Conservation (phyloP, 2,329 filamentous ascomycete species). For the Pseudonectria foliicola region DNA sequence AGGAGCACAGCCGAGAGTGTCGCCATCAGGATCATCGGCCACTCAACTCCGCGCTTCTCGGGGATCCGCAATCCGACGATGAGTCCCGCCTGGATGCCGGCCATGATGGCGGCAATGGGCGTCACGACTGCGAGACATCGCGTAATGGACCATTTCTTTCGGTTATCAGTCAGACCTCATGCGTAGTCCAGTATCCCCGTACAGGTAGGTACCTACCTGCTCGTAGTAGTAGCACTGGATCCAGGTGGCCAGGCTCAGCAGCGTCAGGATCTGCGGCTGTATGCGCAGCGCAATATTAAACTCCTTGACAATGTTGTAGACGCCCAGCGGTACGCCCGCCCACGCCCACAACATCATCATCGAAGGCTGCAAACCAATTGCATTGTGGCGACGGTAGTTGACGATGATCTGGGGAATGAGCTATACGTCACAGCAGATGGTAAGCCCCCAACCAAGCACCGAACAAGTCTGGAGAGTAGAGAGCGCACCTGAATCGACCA, state of each 20-base stretch:
- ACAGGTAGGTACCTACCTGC: too few relatives aligned
- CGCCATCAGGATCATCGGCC: conserved; percentile 62
- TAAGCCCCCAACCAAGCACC: too few relatives aligned
- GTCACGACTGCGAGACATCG: conserved; percentile 42
- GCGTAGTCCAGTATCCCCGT: too few relatives aligned
- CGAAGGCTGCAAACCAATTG: conserved; percentile 55
- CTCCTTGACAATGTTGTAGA: conserved; percentile 36
- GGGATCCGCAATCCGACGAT: conserved; percentile 49
- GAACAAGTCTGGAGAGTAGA: too few relatives aligned
- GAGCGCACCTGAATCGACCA: conserved; percentile 55
- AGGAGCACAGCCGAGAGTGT: conserved; percentile 56
- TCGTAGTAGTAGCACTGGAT: conserved; percentile 37
- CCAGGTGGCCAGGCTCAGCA: conserved; percentile 37
- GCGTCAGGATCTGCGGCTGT: conserved; percentile 36
- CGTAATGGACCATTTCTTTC: conserved; percentile 43
- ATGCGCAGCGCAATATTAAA: conserved; percentile 36
- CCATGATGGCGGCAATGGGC: conserved; percentile 49
- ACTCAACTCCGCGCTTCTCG: conserved; percentile 37
- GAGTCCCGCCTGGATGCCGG: conserved; percentile 50
- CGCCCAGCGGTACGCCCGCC: conserved; percentile 60
- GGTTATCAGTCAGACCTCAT: too few relatives aligned
- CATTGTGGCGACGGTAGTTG: conserved; percentile 60
- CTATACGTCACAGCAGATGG: conserved; percentile 27
- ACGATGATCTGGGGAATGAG: conserved; percentile 63
- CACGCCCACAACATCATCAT: conserved; percentile 69